These are phyloP conservation scores for Dioscorea zingiberensis DNA, from an alignment of 106 monocot genomes.

Conservation along the genomic window DNA sequence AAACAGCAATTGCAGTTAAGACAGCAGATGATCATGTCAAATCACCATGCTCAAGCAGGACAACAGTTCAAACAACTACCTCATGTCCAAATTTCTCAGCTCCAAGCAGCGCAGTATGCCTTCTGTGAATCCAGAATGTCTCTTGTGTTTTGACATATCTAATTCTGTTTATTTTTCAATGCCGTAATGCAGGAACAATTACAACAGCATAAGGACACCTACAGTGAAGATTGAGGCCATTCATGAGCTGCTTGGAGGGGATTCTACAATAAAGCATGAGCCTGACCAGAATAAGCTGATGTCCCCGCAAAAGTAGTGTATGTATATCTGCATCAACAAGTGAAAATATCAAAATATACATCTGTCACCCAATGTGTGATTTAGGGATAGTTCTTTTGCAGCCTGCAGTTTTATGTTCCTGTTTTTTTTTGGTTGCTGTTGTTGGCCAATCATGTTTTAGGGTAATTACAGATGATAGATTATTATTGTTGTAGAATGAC, in stretches of 20 bases:
- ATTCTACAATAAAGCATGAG: conserved; percentile 56
- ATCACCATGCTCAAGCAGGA: conserved; percentile 25
- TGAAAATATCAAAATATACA: no score
- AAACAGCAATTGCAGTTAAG: conserved; percentile 52
- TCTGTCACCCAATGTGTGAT: no score
- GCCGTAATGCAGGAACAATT: conserved; percentile 45
- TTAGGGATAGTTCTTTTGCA: no score
- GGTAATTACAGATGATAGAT: no score
- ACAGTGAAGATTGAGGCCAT: conserved; percentile 90
- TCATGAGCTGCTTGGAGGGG: conserved; percentile 65
- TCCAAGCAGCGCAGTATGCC: conserved; percentile 53
- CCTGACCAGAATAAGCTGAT: conserved; percentile 59
- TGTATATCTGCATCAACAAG: neutral
- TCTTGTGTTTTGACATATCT: neutral
- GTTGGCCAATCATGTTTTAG: no score
- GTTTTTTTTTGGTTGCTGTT: no score
- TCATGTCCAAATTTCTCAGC: conserved; percentile 49
- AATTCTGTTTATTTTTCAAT: neutral
- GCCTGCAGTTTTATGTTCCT: no score
- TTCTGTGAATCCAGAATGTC: neutral
- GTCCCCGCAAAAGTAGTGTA: conserved; percentile 34
- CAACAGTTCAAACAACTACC: conserved; percentile 70
- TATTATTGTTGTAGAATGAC: no score
- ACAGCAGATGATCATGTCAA: conserved; percentile 48
- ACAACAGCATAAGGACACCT: conserved; percentile 39